Percentiles rank a stretch among this genome's conserved stretches.
phyloP scores from a whole-genome alignment of 148 eudicot species.

The Persicaria maculosa region DNA sequence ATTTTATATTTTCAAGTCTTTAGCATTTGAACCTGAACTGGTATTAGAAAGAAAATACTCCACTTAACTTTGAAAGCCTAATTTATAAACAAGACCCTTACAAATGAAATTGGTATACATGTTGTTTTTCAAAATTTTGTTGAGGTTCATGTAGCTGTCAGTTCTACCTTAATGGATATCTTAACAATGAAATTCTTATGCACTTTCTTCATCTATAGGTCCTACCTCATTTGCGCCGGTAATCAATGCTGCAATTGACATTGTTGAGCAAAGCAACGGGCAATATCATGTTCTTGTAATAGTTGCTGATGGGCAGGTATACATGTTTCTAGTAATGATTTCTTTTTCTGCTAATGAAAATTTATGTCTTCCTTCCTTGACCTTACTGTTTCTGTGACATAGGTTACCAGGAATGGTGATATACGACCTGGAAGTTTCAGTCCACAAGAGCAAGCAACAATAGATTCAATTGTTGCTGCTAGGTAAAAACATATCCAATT shows the following conservation, averaged over 20 bases:
- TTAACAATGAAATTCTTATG: background rate
- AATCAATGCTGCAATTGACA: slow-evolving; percentile 63
- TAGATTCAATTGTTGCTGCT: slow-evolving; percentile 64
- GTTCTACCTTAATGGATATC: too few species aligned
- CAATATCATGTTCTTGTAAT: slow-evolving; percentile 85
- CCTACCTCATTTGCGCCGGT: slow-evolving; percentile 81
- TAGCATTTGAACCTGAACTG: too few species aligned
- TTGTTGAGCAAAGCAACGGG: slow-evolving; percentile 52
- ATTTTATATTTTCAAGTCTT: too few species aligned
- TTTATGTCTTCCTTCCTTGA: background rate
- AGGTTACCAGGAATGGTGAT: slow-evolving; percentile 50
- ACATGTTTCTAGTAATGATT: background rate
- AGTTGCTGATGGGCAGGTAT: slow-evolving; percentile 80
- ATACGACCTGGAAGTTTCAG: slow-evolving; percentile 49
- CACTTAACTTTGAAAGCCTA: too few species aligned
- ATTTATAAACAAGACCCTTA: too few species aligned
- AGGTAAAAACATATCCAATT: slow-evolving; percentile 29
- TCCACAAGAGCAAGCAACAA: slow-evolving; percentile 67
- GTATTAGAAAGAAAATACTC: too few species aligned
- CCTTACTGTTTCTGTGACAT: background rate
- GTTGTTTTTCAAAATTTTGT: too few species aligned
- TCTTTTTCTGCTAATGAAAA: background rate
- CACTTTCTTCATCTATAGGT: slow-evolving; percentile 32
- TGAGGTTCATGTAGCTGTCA: too few species aligned
- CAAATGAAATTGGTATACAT: too few species aligned